These are phyloP conservation scores for Ophiostoma populinum DNA, from an alignment of 2,329 filamentous ascomycete species.

Conservation along the genomic window DNA sequence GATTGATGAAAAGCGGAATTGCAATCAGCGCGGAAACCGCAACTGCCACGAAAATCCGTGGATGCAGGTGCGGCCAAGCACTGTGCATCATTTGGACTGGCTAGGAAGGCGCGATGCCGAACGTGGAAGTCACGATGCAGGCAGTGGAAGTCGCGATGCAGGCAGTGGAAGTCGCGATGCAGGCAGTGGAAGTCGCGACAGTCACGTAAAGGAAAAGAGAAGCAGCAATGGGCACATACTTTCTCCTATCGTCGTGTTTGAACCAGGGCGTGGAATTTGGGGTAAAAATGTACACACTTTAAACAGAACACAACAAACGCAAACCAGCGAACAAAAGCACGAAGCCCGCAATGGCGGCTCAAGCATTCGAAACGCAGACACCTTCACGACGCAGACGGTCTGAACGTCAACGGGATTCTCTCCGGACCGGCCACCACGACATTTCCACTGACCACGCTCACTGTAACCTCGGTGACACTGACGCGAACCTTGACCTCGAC, in stretches of 20 bases:
- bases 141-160: not conserved
- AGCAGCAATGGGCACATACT: too few relatives aligned
- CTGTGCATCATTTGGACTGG: not conserved
- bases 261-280: too few relatives aligned
- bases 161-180: not conserved
- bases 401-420: constrained; percentile 2
- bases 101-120: not conserved
- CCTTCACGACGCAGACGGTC: too few relatives aligned
- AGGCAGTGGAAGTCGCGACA: not conserved
- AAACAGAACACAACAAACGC: not conserved
- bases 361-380: too few relatives aligned
- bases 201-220: too few relatives aligned
- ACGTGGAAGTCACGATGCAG: not conserved
- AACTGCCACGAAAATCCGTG: not conserved
- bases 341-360: too few relatives aligned
- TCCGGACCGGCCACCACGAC: constrained; percentile 3
- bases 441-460: constrained; percentile 6
- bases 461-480: constrained; percentile 1
- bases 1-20: not conserved
- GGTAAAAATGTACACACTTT: not conserved
- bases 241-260: too few relatives aligned
- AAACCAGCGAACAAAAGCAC: not conserved
- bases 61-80: not conserved
- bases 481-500: constrained; percentile 8
- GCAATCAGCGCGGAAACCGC: not conserved